A percentile compares a stretch with the other conserved stretches of the same genome.
Evolutionary conservation across 108 stramenopile species (phyloP).

Genomic region (Cyclotella distinguenda): DNA sequence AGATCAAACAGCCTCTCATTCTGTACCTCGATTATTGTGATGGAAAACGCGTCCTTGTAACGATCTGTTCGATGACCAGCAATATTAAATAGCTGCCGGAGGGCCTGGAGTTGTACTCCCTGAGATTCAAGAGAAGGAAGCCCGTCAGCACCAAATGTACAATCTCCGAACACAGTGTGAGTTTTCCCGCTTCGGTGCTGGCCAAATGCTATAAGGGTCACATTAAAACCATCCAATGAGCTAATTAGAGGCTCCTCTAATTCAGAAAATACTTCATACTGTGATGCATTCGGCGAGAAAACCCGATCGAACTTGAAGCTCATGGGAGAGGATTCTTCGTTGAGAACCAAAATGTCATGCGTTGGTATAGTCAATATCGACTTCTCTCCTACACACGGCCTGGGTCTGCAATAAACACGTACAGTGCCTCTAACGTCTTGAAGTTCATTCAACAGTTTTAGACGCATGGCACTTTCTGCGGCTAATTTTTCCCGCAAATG

Average conservation of each 20-base stretch:
- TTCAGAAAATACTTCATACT: slow-evolving; percentile 88
- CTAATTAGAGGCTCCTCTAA: slow-evolving; percentile 85
- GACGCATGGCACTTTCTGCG: slow-evolving; percentile 64
- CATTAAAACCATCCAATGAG: slow-evolving; percentile 94
- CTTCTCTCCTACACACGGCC: slow-evolving; percentile 18
- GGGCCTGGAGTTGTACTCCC: slow-evolving; percentile 68
- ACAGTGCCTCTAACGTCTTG: slow-evolving; percentile 79
- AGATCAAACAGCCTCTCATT: slow-evolving; percentile 76
- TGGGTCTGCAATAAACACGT: slow-evolving; percentile 80
- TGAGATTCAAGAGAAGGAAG: slow-evolving; percentile 32
- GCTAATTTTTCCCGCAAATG: slow-evolving; percentile 70
- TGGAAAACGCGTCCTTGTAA: slow-evolving; percentile 68
- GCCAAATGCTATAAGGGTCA: slow-evolving; percentile 94
- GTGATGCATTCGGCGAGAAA: slow-evolving; percentile 63
- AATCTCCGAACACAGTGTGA: slow-evolving; percentile 85
- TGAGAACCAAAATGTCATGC: slow-evolving; percentile 64
- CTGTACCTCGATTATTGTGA: slow-evolving; percentile 76
- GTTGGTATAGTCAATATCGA: slow-evolving; percentile 58
- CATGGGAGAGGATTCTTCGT: slow-evolving; percentile 55
- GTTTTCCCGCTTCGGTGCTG: slow-evolving; percentile 93
- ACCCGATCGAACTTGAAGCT: slow-evolving; percentile 92
- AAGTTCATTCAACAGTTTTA: slow-evolving; percentile 73
- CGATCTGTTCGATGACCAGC: slow-evolving; percentile 63
- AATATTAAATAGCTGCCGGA: slow-evolving; percentile 69
- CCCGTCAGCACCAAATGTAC: slow-evolving; percentile 10